Evolutionary conservation across 2,329 filamentous ascomycete genomes (phyloP).

Genomic region (Fusarium secorum): DNA sequence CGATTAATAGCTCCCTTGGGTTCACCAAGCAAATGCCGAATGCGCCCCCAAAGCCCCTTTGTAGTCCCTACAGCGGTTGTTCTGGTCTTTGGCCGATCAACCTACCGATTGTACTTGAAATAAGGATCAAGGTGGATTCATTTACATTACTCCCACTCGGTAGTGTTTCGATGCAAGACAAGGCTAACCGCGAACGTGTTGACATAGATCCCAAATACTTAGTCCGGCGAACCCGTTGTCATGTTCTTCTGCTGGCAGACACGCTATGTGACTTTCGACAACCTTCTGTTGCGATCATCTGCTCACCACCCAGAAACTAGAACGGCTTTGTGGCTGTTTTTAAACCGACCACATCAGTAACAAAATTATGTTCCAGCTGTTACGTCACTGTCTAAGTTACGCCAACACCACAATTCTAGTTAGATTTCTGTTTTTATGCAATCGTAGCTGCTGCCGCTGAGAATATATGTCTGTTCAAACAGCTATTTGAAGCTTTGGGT

Average conservation of each 20-base stretch:
- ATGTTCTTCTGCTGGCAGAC: neutral
- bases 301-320: neutral
- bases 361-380: neutral
- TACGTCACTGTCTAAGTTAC: neutral
- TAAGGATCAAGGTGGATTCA: neutral
- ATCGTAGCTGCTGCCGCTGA: neutral
- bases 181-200: constrained; percentile 20
- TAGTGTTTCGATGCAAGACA: constrained; percentile 30
- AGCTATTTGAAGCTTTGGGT: neutral
- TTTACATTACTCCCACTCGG: neutral
- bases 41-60: neutral
- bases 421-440: neutral
- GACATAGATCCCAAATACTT: neutral
- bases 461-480: neutral
- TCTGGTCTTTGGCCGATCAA: neutral
- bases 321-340: neutral
- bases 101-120: neutral
- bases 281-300: neutral
- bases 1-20: neutral
- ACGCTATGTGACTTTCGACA: constrained; percentile 5
- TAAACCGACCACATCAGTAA: neutral
- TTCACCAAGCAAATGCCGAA: constrained; percentile 19
- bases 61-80: neutral
- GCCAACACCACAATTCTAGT: neutral
- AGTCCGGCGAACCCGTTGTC: neutral